These are phyloP conservation scores for Pistacia atlantica DNA, from an alignment of 345 rosid genomes.

Conservation along the genomic window DNA sequence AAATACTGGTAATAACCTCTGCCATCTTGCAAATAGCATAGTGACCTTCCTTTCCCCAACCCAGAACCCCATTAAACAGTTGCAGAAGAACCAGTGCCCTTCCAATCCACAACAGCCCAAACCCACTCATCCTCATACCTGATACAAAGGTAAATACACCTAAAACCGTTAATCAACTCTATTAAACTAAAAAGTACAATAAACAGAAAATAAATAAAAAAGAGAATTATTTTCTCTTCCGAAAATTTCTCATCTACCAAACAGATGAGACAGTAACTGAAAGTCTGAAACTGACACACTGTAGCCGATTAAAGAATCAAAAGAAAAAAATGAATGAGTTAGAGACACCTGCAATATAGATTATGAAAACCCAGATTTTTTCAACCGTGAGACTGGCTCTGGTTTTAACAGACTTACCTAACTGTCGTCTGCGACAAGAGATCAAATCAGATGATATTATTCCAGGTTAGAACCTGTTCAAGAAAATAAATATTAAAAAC, in stretches of 20 bases:
- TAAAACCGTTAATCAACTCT: background rate
- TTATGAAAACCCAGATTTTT: background rate
- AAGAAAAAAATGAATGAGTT: background rate
- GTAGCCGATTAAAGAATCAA: background rate
- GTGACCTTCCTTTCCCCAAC: conserved; percentile 93
- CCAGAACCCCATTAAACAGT: conserved; percentile 50
- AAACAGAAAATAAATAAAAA: background rate
- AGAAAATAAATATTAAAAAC: too few relatives aligned
- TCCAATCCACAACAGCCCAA: conserved; percentile 38
- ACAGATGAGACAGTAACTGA: background rate
- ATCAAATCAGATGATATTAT: too few relatives aligned
- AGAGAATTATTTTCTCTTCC: background rate
- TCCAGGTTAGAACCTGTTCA: too few relatives aligned
- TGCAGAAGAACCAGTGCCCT: conserved; percentile 53
- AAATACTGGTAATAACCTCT: conserved; percentile 45
- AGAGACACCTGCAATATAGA: background rate
- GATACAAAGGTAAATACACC: background rate
- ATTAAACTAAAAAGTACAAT: background rate
- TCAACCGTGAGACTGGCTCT: background rate
- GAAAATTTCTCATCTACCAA: background rate
- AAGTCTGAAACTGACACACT: background rate
- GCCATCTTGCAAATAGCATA: conserved; percentile 79
- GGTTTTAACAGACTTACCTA: background rate
- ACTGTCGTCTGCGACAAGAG: background rate
- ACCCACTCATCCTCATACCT: conserved; percentile 38